Evolutionary conservation across 495 filamentous ascomycete species (phyloP).

Genomic region (Neurospora cerealis): DNA sequence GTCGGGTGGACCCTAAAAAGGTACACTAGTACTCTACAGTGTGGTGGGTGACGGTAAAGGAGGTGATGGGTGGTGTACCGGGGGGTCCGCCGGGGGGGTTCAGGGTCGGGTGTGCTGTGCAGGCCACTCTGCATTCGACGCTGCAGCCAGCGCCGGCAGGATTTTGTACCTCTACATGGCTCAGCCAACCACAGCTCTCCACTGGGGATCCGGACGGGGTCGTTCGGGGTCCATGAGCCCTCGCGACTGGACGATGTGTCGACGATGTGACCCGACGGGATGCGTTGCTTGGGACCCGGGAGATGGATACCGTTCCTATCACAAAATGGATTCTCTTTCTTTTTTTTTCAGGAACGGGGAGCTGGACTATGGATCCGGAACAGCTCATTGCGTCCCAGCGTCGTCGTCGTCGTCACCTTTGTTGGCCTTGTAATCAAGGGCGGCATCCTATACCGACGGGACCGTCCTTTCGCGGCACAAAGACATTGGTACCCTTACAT

Average conservation of each 20-base stretch:
- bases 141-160: neutral
- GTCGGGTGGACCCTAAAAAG: neutral
- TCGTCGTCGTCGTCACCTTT: neutral
- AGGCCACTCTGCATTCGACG: neutral
- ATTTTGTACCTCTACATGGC: neutral
- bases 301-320: neutral
- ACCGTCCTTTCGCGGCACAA: neutral
- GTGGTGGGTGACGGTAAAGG: neutral
- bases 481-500: neutral
- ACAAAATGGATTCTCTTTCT: neutral
- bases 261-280: neutral
- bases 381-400: neutral
- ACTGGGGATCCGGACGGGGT: neutral
- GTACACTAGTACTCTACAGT: neutral
- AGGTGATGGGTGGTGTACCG: neutral
- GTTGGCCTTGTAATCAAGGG: neutral
- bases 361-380: neutral
- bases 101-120: neutral
- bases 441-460: neutral
- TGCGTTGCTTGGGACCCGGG: neutral
- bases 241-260: neutral
- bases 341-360: neutral
- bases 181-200: neutral
- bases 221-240: neutral
- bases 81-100: neutral